phyloP scores from a whole-genome alignment of 192 early-diverging fungal genomes.

The Backusella sp. region DNA sequence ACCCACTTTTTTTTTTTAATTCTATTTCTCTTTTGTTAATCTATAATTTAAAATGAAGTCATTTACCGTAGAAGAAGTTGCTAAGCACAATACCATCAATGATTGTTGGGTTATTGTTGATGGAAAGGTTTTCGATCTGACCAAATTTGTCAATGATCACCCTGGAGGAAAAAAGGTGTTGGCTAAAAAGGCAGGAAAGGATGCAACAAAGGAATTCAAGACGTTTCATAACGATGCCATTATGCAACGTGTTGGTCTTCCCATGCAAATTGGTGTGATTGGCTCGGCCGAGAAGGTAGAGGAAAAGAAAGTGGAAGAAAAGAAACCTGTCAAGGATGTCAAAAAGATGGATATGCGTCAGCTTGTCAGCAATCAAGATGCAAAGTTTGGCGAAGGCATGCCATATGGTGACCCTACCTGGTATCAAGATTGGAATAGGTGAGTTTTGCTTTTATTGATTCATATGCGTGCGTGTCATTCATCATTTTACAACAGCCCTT shows the following conservation, averaged over 20 bases:
- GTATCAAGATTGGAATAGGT: conserved; percentile 52
- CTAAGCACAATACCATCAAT: conserved; percentile 57
- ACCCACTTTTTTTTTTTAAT: not conserved
- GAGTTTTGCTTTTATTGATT: not conserved
- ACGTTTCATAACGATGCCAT: conserved; percentile 55
- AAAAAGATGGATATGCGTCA: conserved; percentile 9
- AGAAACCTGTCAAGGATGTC: not conserved
- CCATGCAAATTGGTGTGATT: conserved; percentile 33
- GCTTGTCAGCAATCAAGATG: conserved; percentile 63
- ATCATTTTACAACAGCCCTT: conserved; percentile 49
- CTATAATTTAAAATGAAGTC: conserved; percentile 17
- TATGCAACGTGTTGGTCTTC: conserved; percentile 29
- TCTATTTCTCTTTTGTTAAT: not conserved
- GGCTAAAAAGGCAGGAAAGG: conserved; percentile 72
- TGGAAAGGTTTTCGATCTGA: conserved; percentile 76
- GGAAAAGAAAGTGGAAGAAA: not conserved
- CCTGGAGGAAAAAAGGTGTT: conserved; percentile 92
- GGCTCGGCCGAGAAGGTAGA: not conserved
- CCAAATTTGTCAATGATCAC: conserved; percentile 73
- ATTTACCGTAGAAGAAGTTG: conserved; percentile 62
- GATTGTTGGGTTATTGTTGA: conserved; percentile 81
- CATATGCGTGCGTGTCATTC: not conserved
- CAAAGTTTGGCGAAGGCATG: conserved; percentile 32
- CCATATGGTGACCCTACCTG: conserved; percentile 78
- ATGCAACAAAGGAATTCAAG: conserved; percentile 80